phyloP scores from a whole-genome alignment of 1,284 basidiomycete species.

The Sporisorium iseilematis-ciliati region DNA sequence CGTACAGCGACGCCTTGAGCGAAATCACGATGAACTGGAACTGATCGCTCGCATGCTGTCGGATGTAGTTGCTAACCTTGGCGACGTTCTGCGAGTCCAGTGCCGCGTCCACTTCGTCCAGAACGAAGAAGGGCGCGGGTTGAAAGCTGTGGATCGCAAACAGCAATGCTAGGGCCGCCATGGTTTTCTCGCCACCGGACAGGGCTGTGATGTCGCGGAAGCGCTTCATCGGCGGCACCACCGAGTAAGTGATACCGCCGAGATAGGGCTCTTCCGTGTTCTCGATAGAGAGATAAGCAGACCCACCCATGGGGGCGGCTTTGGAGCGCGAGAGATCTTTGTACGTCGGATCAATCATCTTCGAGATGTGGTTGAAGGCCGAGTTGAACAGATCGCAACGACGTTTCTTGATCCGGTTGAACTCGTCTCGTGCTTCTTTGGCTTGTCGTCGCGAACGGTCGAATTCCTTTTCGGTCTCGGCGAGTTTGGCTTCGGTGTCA shows the following conservation, averaged over 20 bases:
- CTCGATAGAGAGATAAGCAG: slow-evolving; percentile 94
- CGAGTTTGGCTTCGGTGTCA: slow-evolving; percentile 81
- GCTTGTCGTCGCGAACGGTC: slow-evolving; percentile 79
- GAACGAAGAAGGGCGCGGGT: slow-evolving; percentile 97
- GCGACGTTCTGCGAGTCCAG: slow-evolving; percentile 72
- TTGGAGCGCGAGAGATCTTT: slow-evolving; percentile 97
- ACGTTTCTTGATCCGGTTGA: slow-evolving; percentile 83
- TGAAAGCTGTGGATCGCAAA: slow-evolving; percentile 95
- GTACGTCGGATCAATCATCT: slow-evolving; percentile 93
- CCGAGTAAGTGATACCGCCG: slow-evolving; percentile 96
- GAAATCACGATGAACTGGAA: slow-evolving; percentile 99
- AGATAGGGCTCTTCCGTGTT: slow-evolving; percentile 98
- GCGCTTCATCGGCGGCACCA: slow-evolving; percentile 96
- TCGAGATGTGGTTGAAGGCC: slow-evolving; percentile 95
- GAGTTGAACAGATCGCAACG: slow-evolving; percentile 86
- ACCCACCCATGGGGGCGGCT: slow-evolving; percentile 91
- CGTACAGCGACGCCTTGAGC: slow-evolving; percentile 83
- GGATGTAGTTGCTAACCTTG: slow-evolving; percentile 67
- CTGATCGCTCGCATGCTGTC: slow-evolving; percentile 71
- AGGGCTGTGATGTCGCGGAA: slow-evolving; percentile 99
- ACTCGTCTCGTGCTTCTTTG: slow-evolving; percentile 87
- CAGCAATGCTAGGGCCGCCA: slow-evolving; percentile 92
- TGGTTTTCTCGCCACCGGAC: slow-evolving; percentile 98
- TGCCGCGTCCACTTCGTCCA: slow-evolving; percentile 98
- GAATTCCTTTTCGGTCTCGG: slow-evolving; percentile 74